A percentile compares a stretch with the other conserved stretches of the same genome.
phyloP scores from a whole-genome alignment of 2,329 filamentous ascomycete genomes.

The Chaetothyriales sp. region DNA sequence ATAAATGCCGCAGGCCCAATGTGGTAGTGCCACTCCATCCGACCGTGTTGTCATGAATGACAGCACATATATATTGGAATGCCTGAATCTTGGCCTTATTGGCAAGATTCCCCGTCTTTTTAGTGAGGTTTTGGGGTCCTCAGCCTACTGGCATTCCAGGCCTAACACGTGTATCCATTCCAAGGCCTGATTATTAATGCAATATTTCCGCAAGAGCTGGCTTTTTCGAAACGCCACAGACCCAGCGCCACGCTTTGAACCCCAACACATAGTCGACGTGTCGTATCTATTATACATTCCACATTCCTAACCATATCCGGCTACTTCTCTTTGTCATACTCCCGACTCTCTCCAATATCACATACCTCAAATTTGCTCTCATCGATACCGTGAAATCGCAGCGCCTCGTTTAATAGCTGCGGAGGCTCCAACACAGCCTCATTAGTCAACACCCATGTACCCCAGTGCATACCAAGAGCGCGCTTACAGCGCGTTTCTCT shows the following conservation, averaged over 20 bases:
- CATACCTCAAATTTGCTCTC: conserved; percentile 72
- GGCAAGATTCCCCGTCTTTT: too few relatives aligned
- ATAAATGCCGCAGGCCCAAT: too few relatives aligned
- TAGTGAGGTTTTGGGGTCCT: too few relatives aligned
- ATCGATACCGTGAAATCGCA: conserved; percentile 43
- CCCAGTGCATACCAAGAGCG: conserved; percentile 87
- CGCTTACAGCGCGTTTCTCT: conserved; percentile 61
- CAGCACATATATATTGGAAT: too few relatives aligned
- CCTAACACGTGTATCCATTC: too few relatives aligned
- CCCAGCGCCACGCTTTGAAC: neutral
- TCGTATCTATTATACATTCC: too few relatives aligned
- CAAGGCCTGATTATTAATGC: too few relatives aligned
- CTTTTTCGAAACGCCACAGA: neutral
- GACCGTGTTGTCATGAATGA: too few relatives aligned
- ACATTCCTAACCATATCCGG: too few relatives aligned
- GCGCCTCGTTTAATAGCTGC: conserved; percentile 53
- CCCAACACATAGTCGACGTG: neutral
- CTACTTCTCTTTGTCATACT: conserved; percentile 41
- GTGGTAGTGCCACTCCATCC: too few relatives aligned
- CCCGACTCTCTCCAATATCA: conserved; percentile 68
- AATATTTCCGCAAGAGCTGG: neutral
- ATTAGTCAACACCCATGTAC: conserved; percentile 69
- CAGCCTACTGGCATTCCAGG: too few relatives aligned
- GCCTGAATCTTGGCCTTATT: too few relatives aligned
- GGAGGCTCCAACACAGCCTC: conserved; percentile 82